Conservation (phyloP, 768 basidiomycete genomes). For the Macrolepiota albuminosa region DNA sequence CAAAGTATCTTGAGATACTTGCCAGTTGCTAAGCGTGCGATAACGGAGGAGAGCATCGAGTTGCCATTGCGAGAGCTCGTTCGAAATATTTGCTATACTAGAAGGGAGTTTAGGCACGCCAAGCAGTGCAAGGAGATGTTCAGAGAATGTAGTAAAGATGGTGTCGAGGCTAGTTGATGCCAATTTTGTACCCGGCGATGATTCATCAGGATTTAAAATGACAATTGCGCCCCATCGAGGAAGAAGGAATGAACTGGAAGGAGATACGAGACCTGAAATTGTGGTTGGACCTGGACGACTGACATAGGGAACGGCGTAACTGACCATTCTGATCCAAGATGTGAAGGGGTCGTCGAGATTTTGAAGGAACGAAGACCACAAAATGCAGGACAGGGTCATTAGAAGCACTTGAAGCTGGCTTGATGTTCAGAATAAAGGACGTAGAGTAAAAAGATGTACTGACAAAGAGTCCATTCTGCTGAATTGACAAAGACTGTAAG, state of each 20-base stretch:
- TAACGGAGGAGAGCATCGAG: conserved; percentile 71
- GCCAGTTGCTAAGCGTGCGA: conserved; percentile 65
- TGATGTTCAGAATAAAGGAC: background rate
- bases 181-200: conserved; percentile 29
- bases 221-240: conserved; percentile 94
- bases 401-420: conserved; percentile 81
- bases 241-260: conserved; percentile 72
- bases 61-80: conserved; percentile 65
- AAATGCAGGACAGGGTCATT: conserved; percentile 95
- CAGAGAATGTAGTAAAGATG: conserved; percentile 60
- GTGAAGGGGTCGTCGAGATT: conserved; percentile 59
- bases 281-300: conserved; percentile 7
- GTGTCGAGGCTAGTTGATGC: conserved; percentile 40
- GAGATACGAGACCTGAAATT: conserved; percentile 39
- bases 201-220: conserved; percentile 56
- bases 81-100: conserved; percentile 28
- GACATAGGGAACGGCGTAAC: background rate
- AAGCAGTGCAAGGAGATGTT: conserved; percentile 75
- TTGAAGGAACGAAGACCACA: conserved; percentile 80
- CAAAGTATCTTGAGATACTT: conserved; percentile 69
- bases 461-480: conserved; percentile 93
- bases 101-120: conserved; percentile 66
- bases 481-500: conserved; percentile 93
- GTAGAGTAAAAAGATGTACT: conserved; percentile 11
- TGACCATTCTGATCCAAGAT: conserved; percentile 56